Percentiles rank a stretch among this genome's conserved stretches.
phyloP scores from a whole-genome alignment of 129 eudicot species.

The Ambrosia trifida region DNA sequence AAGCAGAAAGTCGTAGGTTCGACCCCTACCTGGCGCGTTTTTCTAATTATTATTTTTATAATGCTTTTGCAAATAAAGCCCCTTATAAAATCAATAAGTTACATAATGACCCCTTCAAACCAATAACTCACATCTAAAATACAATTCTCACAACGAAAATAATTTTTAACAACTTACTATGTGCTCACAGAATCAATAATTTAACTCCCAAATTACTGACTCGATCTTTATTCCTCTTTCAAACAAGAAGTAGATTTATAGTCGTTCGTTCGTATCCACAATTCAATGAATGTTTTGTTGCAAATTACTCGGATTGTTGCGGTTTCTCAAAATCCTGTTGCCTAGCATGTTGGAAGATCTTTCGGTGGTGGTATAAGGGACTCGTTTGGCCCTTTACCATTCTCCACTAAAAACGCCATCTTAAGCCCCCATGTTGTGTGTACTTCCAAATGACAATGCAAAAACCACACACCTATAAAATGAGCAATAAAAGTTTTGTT shows the following conservation, averaged over 20 bases:
- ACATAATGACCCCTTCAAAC: conserved; percentile 16
- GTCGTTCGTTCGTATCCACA: conserved; percentile 13
- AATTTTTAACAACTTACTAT: conserved; percentile 1
- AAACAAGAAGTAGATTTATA: conserved; percentile 12
- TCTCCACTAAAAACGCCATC: conserved; percentile 74
- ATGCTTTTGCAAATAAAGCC: neutral
- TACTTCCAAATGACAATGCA: conserved; percentile 76
- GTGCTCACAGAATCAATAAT: conserved; percentile 8
- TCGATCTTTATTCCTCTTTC: conserved; percentile 25
- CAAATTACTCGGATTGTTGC: neutral
- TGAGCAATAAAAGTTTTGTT: too few species aligned
- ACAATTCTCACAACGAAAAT: conserved; percentile 19
- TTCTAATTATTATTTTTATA: neutral
- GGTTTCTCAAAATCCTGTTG: neutral
- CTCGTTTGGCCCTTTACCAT: conserved; percentile 64
- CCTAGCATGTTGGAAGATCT: conserved; percentile 65
- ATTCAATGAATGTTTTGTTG: conserved; percentile 19
- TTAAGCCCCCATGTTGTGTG: conserved; percentile 89
- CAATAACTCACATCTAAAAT: conserved; percentile 6
- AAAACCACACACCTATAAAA: conserved; percentile 63
- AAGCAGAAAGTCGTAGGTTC: conserved; percentile 99
- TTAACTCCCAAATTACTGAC: conserved; percentile 16
- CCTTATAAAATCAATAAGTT: conserved; percentile 6
- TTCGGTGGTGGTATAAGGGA: conserved; percentile 72
- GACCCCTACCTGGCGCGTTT: conserved; percentile 98